Evolutionary conservation across 805 yeast genomes (phyloP).

Genomic region (Starmera amethionina): DNA sequence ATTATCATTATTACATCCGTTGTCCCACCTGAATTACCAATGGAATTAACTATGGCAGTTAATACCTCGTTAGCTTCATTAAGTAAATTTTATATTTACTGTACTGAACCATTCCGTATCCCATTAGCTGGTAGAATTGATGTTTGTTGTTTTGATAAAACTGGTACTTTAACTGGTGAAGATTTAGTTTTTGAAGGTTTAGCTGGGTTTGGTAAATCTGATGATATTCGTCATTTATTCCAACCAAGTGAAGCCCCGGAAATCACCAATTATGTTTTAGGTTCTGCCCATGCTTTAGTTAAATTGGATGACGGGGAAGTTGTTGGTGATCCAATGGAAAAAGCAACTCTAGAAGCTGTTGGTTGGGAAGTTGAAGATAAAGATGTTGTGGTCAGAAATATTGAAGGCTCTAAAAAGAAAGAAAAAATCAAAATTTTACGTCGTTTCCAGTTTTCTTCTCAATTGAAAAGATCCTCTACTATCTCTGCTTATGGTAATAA

Average conservation of each 20-base stretch:
- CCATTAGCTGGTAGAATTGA: conserved; percentile 97
- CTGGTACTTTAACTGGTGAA: conserved; percentile 97
- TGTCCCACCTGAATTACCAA: conserved; percentile 97
- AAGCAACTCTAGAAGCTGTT: conserved; percentile 83
- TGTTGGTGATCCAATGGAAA: conserved; percentile 99
- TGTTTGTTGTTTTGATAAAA: conserved; percentile 97
- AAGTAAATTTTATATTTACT: conserved; percentile 79
- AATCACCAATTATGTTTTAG: conserved; percentile 63
- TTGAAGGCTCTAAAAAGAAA: conserved; percentile 17
- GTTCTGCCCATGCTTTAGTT: conserved; percentile 95
- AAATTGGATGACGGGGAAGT: conserved; percentile 92
- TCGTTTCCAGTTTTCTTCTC: conserved; percentile 95
- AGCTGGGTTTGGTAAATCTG: conserved; percentile 60
- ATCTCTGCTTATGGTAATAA: conserved; percentile 52
- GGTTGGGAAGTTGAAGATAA: conserved; percentile 77
- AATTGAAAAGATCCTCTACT: conserved; percentile 90
- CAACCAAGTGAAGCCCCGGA: conserved; percentile 55
- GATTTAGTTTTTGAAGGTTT: conserved; percentile 93
- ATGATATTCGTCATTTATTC: conserved; percentile 37
- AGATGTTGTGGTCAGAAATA: conserved; percentile 48
- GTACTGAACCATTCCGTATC: conserved; percentile 97
- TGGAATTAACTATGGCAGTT: conserved; percentile 98
- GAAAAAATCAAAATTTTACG: conserved; percentile 66
- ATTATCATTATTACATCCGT: conserved; percentile 92
- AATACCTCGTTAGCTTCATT: conserved; percentile 84